Percentiles rank a stretch among this genome's conserved stretches.
phyloP scores from a whole-genome alignment of 768 basidiomycete genomes.

The Hygrophorus pudorinus region DNA sequence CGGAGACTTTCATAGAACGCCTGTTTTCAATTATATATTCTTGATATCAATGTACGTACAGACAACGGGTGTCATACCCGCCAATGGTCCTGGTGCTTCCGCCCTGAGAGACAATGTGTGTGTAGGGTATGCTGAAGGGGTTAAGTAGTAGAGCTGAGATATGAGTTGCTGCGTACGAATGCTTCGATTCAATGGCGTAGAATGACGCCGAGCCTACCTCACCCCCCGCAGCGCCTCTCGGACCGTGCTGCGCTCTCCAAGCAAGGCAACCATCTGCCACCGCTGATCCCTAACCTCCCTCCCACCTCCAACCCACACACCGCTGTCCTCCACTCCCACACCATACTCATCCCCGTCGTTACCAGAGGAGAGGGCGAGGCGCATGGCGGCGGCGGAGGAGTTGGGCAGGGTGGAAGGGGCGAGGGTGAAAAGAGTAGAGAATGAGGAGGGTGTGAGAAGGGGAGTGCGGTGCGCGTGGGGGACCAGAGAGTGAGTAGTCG shows the following conservation, averaged over 20 bases:
- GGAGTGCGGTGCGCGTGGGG: constrained; percentile 26
- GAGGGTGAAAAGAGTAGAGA: constrained; percentile 70
- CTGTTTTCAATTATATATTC: too few relatives aligned
- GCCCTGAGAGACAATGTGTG: too few relatives aligned
- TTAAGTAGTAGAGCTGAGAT: too few relatives aligned
- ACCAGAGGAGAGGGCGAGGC: constrained; percentile 42
- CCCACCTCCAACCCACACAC: constrained; percentile 46
- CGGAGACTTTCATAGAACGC: too few relatives aligned
- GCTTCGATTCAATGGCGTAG: too few relatives aligned
- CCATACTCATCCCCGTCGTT: constrained; percentile 33
- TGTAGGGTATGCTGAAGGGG: too few relatives aligned
- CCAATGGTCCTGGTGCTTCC: too few relatives aligned
- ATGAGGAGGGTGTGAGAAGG: constrained; percentile 57
- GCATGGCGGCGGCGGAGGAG: constrained; percentile 68
- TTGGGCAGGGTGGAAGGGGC: constrained; percentile 74
- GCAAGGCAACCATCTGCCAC: constrained; percentile 71
- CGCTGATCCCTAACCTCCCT: constrained; percentile 49
- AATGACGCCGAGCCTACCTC: too few relatives aligned
- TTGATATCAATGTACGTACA: too few relatives aligned
- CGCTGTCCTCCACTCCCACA: constrained; percentile 41
- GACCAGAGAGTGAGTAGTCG: constrained; percentile 14
- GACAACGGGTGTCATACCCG: too few relatives aligned
- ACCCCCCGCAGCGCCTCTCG: constrained; percentile 39
- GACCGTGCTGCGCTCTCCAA: constrained; percentile 65
- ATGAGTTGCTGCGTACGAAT: too few relatives aligned